Percentiles rank a stretch among this genome's conserved stretches.
Conservation (phyloP, 768 basidiomycete species). For the Kwoniella botswanensis region DNA sequence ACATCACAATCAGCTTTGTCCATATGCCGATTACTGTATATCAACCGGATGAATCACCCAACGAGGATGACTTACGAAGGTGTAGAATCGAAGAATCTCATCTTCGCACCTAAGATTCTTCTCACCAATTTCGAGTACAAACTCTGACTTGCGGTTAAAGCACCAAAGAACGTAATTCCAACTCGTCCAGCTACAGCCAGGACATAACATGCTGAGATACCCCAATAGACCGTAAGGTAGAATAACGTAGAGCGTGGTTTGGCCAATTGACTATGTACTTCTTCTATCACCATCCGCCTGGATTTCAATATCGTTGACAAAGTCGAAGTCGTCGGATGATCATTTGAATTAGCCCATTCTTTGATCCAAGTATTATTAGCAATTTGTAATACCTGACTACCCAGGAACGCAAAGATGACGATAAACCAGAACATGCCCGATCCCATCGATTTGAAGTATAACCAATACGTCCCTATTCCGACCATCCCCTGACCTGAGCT, state of each 20-base stretch:
- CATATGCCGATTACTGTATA: not conserved
- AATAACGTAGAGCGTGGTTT: conserved; percentile 40
- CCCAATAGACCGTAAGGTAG: conserved; percentile 50
- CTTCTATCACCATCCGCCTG: conserved; percentile 1
- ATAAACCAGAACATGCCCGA: conserved; percentile 47
- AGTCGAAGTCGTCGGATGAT: conserved; percentile 1
- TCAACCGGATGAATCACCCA: not conserved
- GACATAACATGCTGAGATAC: conserved; percentile 45
- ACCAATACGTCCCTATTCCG: conserved; percentile 42
- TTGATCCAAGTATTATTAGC: conserved; percentile 55
- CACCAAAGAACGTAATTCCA: conserved; percentile 46
- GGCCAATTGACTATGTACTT: conserved; percentile 3
- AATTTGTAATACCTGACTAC: conserved; percentile 53
- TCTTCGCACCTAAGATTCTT: conserved; percentile 57
- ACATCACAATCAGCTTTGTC: not conserved
- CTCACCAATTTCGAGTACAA: conserved; percentile 56
- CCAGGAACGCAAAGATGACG: conserved; percentile 47
- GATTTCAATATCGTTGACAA: not conserved
- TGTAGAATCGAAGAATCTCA: conserved; percentile 52
- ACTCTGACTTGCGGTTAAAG: conserved; percentile 42
- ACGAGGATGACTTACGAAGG: conserved; percentile 34
- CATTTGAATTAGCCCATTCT: conserved; percentile 54
- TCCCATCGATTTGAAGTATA: conserved; percentile 53
- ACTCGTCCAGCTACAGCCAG: conserved; percentile 49
- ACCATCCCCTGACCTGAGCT: conserved; percentile 46